Evolutionary conservation across 2,329 filamentous ascomycete genomes (phyloP), one percentile per base, ranked within the genome.

Genomic region (Fusarium sp.): DNA sequence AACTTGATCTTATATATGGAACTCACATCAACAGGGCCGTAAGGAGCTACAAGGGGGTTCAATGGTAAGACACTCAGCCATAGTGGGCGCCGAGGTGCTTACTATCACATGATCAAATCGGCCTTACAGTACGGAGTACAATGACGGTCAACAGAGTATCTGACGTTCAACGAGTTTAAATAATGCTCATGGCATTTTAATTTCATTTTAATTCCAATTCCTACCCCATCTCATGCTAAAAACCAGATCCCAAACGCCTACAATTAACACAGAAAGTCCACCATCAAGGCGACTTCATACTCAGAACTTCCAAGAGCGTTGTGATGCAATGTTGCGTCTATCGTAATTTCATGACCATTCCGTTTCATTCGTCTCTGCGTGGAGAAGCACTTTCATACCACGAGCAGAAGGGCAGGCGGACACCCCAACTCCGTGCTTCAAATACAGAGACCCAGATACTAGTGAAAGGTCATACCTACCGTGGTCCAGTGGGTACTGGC

Each of bases 381-480:
- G 82, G 82, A 83, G 82, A 85, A 84, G 82, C 82, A 79, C 83
- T 86, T 87, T 87, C 85, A 81, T 84, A 83, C 85, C 85, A 85
- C 85, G 83, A 82, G 83, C 82, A 82, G 81, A 82, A 82, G 81
- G 80, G 80, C 78, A 82, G 75, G 74, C 76, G 76, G 77, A 81
- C 79, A 81, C 85, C 85, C 83, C 81, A 86, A 88, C 87, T 83
- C 88, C 88, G 84, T 83, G 87, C 87, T 89, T 89, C 82, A 83
- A 82, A 79, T 81, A 82, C 82, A 83, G 79, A 80, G 77, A 86
- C 78, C 80, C 75, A 82, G 77, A 82, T 82, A 81, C 82, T 80
- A 84, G 81, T 84, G 81, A 81, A 82, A 81, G 79, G 80, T 76
- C 70, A 85, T 87, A 87, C 84, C 82, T 87, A 87, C 85, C 84